Evolutionary conservation across 345 rosid species (phyloP).

Genomic region (Ailanthus altissimus): DNA sequence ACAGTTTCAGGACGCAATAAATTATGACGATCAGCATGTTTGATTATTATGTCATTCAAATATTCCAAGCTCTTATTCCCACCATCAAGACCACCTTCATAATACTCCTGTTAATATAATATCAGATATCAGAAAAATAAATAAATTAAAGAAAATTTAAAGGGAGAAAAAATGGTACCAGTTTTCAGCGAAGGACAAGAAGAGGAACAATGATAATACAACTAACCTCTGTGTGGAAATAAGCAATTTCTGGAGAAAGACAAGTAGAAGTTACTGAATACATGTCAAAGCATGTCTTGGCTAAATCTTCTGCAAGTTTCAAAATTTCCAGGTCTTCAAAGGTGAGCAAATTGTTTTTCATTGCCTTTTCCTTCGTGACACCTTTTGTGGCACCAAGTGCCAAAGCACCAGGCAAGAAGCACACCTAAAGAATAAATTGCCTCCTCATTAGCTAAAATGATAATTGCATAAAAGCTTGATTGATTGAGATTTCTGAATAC

Average conservation of each 20-base stretch:
- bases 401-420: conserved; percentile 92
- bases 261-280: conserved; percentile 94
- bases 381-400: conserved; percentile 99
- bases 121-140: conserved; percentile 24
- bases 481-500: neutral
- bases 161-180: neutral
- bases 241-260: conserved; percentile 96
- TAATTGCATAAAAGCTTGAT: neutral
- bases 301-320: conserved; percentile 94
- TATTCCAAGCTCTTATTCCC: conserved; percentile 82
- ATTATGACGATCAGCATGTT: conserved; percentile 84
- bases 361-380: conserved; percentile 71
- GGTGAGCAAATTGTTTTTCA: conserved; percentile 71
- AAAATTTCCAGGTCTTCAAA: conserved; percentile 90
- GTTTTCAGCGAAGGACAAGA: neutral
- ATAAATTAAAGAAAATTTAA: conserved; percentile 17
- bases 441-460: neutral
- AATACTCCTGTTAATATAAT: conserved; percentile 59
- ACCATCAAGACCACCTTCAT: conserved; percentile 82
- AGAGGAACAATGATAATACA: neutral
- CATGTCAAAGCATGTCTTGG: conserved; percentile 92
- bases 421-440: conserved; percentile 50
- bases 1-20: conserved; percentile 96
- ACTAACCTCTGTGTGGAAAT: conserved; percentile 86
- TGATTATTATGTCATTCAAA: conserved; percentile 81